These are phyloP conservation scores for Fusarium pseudoanthophilum DNA, from an alignment of 2,329 filamentous ascomycete species.

Conservation along the genomic window DNA sequence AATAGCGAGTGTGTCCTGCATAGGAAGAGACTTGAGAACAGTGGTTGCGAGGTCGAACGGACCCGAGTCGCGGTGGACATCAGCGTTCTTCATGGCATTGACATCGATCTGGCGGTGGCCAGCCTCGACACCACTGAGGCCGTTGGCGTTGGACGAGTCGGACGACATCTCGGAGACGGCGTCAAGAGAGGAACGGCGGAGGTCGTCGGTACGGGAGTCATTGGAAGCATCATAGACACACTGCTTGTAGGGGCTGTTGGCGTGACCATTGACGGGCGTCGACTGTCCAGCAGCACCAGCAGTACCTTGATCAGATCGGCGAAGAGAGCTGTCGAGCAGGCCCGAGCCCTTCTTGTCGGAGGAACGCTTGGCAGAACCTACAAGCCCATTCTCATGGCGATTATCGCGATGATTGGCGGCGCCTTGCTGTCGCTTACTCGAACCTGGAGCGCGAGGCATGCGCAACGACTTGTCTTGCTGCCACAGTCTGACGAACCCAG, in stretches of 20 bases:
- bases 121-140: slow-evolving; percentile 55
- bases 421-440: slow-evolving; percentile 71
- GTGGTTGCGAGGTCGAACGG: slow-evolving; percentile 83
- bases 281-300: slow-evolving; percentile 48
- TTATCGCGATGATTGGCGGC: slow-evolving; percentile 74
- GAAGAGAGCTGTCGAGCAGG: slow-evolving; percentile 55
- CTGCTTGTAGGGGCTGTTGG: slow-evolving; percentile 53
- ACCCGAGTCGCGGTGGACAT: slow-evolving; percentile 76
- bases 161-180: slow-evolving; percentile 65
- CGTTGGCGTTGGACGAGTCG: slow-evolving; percentile 60
- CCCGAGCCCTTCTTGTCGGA: slow-evolving; percentile 58
- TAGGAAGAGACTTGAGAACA: slow-evolving; percentile 87
- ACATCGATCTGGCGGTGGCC: slow-evolving; percentile 75
- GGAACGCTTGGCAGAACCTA: slow-evolving; percentile 64
- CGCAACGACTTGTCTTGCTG: slow-evolving; percentile 51
- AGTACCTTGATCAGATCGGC: slow-evolving; percentile 47
- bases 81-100: slow-evolving; percentile 73
- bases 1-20: slow-evolving; percentile 95
- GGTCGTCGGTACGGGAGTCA: slow-evolving; percentile 56
- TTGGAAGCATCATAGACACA: slow-evolving; percentile 48
- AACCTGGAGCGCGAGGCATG: slow-evolving; percentile 71
- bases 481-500: slow-evolving; percentile 52
- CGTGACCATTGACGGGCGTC: slow-evolving; percentile 41
- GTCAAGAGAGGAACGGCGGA: slow-evolving; percentile 61
- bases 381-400: slow-evolving; percentile 88